A percentile compares a stretch with the other conserved stretches of the same genome.
These are phyloP conservation scores for Neodidymelliopsis sp. DNA, from an alignment of 2,329 filamentous ascomycete genomes.

Conservation along the genomic window DNA sequence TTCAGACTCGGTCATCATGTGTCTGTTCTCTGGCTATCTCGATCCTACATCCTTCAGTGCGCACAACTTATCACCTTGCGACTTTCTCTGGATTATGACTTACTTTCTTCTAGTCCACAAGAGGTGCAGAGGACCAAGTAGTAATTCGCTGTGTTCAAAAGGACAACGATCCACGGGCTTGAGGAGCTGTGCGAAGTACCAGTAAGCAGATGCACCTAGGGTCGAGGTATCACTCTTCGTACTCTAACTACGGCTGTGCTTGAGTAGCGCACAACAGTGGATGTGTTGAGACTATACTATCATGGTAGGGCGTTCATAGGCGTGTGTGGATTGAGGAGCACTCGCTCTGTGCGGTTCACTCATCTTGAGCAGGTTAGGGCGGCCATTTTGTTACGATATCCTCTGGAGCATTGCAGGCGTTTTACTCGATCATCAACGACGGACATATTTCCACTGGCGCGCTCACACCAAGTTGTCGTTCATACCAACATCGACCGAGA, in stretches of 20 bases:
- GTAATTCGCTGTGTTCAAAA: neutral
- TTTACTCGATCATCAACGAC: slow-evolving; percentile 20
- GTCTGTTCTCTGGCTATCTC: slow-evolving; percentile 2
- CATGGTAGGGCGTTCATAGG: slow-evolving; percentile 17
- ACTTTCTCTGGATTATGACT: slow-evolving; percentile 10
- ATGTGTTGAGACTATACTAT: neutral
- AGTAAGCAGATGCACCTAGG: neutral
- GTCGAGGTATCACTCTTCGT: neutral
- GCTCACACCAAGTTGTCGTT: slow-evolving; percentile 15
- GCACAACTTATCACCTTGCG: slow-evolving; percentile 8
- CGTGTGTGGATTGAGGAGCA: slow-evolving; percentile 24
- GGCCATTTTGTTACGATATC: slow-evolving; percentile 9
- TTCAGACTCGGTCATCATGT: neutral
- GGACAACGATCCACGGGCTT: slow-evolving; percentile 1
- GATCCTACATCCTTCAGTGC: slow-evolving; percentile 1
- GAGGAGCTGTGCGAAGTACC: slow-evolving; percentile 1
- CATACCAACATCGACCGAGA: slow-evolving; percentile 18
- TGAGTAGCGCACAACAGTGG: neutral
- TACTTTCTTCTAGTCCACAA: slow-evolving; percentile 10
- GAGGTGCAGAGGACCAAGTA: slow-evolving; percentile 1
- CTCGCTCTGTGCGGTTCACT: slow-evolving; percentile 23
- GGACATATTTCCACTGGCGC: slow-evolving; percentile 16
- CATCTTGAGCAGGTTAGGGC: slow-evolving; percentile 21
- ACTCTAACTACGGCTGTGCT: neutral
- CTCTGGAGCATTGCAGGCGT: slow-evolving; percentile 16